A percentile compares a stretch with the other conserved stretches of the same genome.
Evolutionary conservation across 2,329 filamentous ascomycete genomes (phyloP).

Genomic region (Colletotrichum sp.): DNA sequence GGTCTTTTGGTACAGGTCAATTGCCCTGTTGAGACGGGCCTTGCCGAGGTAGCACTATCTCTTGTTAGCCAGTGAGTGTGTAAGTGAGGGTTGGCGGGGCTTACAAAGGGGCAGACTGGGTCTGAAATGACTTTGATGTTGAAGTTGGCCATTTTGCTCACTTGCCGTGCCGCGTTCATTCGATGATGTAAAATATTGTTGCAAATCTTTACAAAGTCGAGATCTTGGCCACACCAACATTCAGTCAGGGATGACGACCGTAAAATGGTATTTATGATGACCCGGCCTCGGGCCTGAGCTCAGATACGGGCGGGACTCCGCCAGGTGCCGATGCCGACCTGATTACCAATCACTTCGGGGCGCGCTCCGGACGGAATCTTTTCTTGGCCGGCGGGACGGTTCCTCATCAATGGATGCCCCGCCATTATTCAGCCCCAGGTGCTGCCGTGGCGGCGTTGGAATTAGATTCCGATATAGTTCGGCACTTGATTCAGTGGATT

Average conservation of each 20-base stretch:
- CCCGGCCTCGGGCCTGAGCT: not conserved
- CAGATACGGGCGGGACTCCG: conserved; percentile 13
- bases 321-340: not conserved
- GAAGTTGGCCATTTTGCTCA: conserved; percentile 70
- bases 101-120: conserved; percentile 73
- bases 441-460: not conserved
- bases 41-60: conserved; percentile 79
- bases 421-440: conserved; percentile 3
- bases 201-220: not conserved
- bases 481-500: not conserved
- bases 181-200: not conserved
- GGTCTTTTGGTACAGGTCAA: conserved; percentile 66
- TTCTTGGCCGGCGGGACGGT: not conserved
- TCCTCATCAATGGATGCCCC: not conserved
- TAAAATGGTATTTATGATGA: not conserved
- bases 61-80: conserved; percentile 25
- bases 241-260: not conserved
- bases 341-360: conserved; percentile 19
- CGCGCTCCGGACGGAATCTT: conserved; percentile 15
- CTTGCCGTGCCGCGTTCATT: conserved; percentile 16
- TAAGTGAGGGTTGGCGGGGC: conserved; percentile 14
- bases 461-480: not conserved
- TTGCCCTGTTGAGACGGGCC: conserved; percentile 75
- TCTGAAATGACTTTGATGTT: conserved; percentile 82
- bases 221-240: not conserved